A percentile compares a stretch with the other conserved stretches of the same genome.
phyloP scores from a whole-genome alignment of 208 protist species.

The Wallacemonas sp. region DNA sequence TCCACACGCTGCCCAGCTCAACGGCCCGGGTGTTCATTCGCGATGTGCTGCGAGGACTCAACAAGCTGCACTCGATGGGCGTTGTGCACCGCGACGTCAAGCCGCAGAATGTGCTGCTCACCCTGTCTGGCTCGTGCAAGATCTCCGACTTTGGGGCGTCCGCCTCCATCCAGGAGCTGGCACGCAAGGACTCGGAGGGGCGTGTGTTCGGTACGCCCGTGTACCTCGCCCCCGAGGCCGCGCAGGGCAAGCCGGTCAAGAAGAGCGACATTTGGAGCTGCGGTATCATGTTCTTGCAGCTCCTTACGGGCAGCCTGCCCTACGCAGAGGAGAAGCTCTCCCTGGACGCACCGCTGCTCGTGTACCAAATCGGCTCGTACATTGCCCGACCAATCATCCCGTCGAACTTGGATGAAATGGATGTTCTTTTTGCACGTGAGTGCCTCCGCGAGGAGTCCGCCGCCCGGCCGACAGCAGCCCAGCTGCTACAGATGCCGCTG shows the following conservation, averaged over 20 bases:
- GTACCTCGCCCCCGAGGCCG: conserved; percentile 89
- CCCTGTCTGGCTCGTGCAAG: conserved; percentile 79
- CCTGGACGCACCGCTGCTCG: conserved; percentile 52
- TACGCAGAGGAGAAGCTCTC: conserved; percentile 64
- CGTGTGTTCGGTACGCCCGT: conserved; percentile 80
- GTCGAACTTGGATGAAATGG: conserved; percentile 53
- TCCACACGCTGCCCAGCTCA: conserved; percentile 64
- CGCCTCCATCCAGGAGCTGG: conserved; percentile 72
- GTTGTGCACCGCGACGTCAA: conserved; percentile 93
- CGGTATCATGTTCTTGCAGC: conserved; percentile 88
- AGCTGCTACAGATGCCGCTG: conserved; percentile 69
- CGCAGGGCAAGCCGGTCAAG: conserved; percentile 62
- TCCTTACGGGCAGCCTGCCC: conserved; percentile 76
- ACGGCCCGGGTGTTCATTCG: conserved; percentile 81
- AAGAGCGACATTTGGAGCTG: conserved; percentile 89
- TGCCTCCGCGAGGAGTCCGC: conserved; percentile 62
- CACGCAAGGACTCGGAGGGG: conserved; percentile 52
- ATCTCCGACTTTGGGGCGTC: conserved; percentile 93
- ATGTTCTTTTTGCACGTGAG: conserved; percentile 59
- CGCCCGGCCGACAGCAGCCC: conserved; percentile 53
- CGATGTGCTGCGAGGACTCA: conserved; percentile 79
- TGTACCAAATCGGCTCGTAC: conserved; percentile 82
- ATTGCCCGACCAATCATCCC: conserved; percentile 67
- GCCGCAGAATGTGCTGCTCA: conserved; percentile 91
- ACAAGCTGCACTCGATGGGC: conserved; percentile 80